Percentiles rank a stretch among this genome's conserved stretches.
These are phyloP conservation scores for Piromyces sp. DNA, from an alignment of 192 early-diverging fungal species.

Conservation along the genomic window DNA sequence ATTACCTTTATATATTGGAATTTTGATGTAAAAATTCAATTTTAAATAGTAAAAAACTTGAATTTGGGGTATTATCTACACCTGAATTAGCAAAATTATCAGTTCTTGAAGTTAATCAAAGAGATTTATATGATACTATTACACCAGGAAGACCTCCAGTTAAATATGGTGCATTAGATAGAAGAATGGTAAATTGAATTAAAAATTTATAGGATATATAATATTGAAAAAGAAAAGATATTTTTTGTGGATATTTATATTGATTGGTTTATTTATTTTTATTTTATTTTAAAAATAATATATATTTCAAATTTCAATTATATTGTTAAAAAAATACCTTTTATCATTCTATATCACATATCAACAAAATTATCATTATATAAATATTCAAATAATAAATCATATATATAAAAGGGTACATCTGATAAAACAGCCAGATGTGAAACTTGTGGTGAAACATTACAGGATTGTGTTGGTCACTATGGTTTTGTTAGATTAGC, in stretches of 20 bases:
- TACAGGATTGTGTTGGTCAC: slow-evolving; percentile 89
- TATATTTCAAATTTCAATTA: too few relatives aligned
- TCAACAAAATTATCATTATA: too few relatives aligned
- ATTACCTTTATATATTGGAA: too few relatives aligned
- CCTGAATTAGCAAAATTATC: slow-evolving; percentile 74
- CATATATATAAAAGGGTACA: slow-evolving; percentile 31
- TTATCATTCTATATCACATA: too few relatives aligned
- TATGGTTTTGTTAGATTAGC: slow-evolving; percentile 84
- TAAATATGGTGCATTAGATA: slow-evolving; percentile 75
- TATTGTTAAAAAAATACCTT: too few relatives aligned
- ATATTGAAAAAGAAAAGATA: too few relatives aligned
- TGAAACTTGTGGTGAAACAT: slow-evolving; percentile 72
- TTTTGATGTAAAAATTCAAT: too few relatives aligned
- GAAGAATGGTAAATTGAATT: slow-evolving; percentile 44
- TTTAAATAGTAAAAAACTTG: slow-evolving; percentile 57
- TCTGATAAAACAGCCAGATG: slow-evolving; percentile 69
- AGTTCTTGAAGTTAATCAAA: slow-evolving; percentile 78
- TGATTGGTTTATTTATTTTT: too few relatives aligned
- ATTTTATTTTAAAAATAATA: too few relatives aligned
- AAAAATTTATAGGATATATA: too few relatives aligned
- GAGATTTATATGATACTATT: slow-evolving; percentile 60
- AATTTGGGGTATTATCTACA: slow-evolving; percentile 85
- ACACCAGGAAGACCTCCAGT: slow-evolving; percentile 56
- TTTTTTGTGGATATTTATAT: too few relatives aligned
- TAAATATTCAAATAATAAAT: too few relatives aligned